Percentiles rank a stretch among this genome's conserved stretches.
These are phyloP conservation scores for Cyclaneusma minus DNA, from an alignment of 2,329 filamentous ascomycete species.

Conservation along the genomic window DNA sequence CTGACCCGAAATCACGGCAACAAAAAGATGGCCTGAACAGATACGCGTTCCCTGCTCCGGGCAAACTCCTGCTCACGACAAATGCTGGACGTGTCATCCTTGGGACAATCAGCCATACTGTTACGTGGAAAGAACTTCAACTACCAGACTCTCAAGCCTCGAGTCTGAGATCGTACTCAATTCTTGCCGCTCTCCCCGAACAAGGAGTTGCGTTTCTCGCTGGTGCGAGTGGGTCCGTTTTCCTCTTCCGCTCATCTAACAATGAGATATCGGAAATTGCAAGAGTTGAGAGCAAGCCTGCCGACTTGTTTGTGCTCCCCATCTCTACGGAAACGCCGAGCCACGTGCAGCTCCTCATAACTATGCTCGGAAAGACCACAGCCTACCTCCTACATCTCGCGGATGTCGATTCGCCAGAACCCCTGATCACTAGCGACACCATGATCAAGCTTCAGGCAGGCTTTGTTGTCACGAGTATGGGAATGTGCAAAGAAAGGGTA, in stretches of 20 bases:
- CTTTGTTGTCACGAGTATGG: constrained; percentile 34
- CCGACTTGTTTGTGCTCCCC: constrained; percentile 20
- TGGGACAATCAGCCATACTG: constrained; percentile 16
- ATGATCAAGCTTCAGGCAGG: constrained; percentile 20
- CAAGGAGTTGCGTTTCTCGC: constrained; percentile 26
- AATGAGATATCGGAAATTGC: neutral
- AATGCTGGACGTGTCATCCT: constrained; percentile 43
- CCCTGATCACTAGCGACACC: too few relatives aligned
- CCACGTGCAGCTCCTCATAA: constrained; percentile 12
- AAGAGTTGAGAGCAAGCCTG: constrained; percentile 8
- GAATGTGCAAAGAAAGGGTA: constrained; percentile 20
- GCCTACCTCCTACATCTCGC: constrained; percentile 20
- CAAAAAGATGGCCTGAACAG: constrained; percentile 35
- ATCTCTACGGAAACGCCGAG: constrained; percentile 1
- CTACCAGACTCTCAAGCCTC: constrained; percentile 14
- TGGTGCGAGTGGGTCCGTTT: constrained; percentile 25
- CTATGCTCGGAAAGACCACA: constrained; percentile 18
- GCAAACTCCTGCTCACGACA: constrained; percentile 38
- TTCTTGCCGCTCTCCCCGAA: constrained; percentile 22
- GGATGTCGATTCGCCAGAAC: too few relatives aligned
- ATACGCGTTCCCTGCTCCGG: constrained; percentile 44
- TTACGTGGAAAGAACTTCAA: constrained; percentile 15
- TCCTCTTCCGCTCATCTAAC: constrained; percentile 20
- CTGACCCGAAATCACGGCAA: constrained; percentile 17
- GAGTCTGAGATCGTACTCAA: constrained; percentile 30